Evolutionary conservation across 192 early-diverging fungal species (phyloP), one percentile per base, ranked within the genome.

Genomic region (Gryganskiella cystojenkinii): DNA sequence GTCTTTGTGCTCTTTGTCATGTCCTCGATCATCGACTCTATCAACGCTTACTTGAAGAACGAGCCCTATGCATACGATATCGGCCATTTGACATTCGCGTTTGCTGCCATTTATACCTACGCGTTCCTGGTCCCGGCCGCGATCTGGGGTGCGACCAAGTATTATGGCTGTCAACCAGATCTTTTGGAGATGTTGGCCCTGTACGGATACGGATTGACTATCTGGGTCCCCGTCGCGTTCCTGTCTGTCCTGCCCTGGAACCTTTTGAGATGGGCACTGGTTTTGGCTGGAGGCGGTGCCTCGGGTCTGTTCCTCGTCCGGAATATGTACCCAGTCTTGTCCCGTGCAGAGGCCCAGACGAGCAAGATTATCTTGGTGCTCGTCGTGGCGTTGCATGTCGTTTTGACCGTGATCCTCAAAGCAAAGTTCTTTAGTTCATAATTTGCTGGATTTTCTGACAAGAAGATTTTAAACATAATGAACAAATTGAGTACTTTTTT

Each of bases 1-100:
- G 91, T 99, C 31, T 96, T 99, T 70, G 69, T 87, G 37, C 88
- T 99, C 30, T 99, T 99, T 85, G 94, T 96, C 20, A 92, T 95
- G 14, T 93, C 94, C 5, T 93, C 93, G 28, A 86, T 99, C 30
- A 93, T 96, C 34, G 89, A 90, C 15, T 93, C 92, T 31, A 92
- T 99, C 56, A 88, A 87, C 20, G 88, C 91, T 40, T 84, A 88
- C 42, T 83, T 92, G 24, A 64, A 73, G 1, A 84, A 81, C 0
- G 60, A 59, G 6, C 34, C 72, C 31, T 89, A 90, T 80, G 79
- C 80, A 31, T 93, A 92, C 79, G 92, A 98, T 72, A 90, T 99
- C 79, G 83, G 90, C 15, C 82, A 91, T 64, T 80, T 99, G 33
- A 91, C 93, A 0, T 91, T 93, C 64, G 97, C 95, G 3, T 88